phyloP scores from a whole-genome alignment of 805 yeast species.

The Hanseniaspora thailandica region DNA sequence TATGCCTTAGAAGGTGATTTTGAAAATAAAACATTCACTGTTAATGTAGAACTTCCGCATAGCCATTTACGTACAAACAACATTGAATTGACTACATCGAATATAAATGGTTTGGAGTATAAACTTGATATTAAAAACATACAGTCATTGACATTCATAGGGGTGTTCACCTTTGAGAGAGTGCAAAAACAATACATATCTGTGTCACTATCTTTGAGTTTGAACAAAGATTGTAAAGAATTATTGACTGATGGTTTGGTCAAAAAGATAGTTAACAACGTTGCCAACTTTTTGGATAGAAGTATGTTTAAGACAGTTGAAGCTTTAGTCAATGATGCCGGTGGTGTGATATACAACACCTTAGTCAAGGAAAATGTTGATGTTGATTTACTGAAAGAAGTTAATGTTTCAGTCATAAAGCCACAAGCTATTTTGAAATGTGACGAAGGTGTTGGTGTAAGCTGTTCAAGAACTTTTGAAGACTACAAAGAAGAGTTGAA shows the following conservation, averaged over 20 bases:
- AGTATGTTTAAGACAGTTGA: slow-evolving; percentile 86
- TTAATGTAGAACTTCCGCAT: background rate
- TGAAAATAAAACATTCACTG: background rate
- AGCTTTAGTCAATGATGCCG: slow-evolving; percentile 67
- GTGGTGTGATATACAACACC: slow-evolving; percentile 33
- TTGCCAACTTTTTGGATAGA: slow-evolving; percentile 54
- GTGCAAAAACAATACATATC: slow-evolving; percentile 64
- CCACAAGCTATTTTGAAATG: slow-evolving; percentile 82
- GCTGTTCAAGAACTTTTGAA: slow-evolving; percentile 39
- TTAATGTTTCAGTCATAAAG: slow-evolving; percentile 59
- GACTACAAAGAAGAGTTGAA: slow-evolving; percentile 28
- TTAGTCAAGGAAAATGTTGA: slow-evolving; percentile 13
- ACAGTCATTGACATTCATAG: slow-evolving; percentile 64
- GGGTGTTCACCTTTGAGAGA: slow-evolving; percentile 86
- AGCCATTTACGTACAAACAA: background rate
- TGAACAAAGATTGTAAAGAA: slow-evolving; percentile 11
- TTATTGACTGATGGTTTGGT: slow-evolving; percentile 16
- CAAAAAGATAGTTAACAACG: slow-evolving; percentile 36
- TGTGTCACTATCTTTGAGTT: slow-evolving; percentile 35
- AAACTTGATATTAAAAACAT: slow-evolving; percentile 27
- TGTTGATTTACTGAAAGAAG: background rate
- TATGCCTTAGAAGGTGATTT: too few relatives aligned
- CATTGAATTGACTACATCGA: background rate
- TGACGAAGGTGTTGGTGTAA: slow-evolving; percentile 74
- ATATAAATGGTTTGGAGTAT: background rate